Conservation (phyloP, 2,329 filamentous ascomycete genomes). For the Biscogniauxia marginata region DNA sequence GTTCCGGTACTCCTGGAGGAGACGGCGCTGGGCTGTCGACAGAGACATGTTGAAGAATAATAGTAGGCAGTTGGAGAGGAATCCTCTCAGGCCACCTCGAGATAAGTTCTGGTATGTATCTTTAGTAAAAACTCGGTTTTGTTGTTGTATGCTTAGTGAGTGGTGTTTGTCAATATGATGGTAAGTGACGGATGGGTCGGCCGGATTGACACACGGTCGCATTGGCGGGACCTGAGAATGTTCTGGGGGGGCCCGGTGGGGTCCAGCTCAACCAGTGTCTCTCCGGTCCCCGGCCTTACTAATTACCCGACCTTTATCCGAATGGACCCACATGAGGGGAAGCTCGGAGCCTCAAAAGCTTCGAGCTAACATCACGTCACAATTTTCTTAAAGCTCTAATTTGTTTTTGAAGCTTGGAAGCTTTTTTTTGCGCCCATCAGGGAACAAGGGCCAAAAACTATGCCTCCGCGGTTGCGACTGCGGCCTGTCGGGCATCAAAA, state of each 20-base stretch:
- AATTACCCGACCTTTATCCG: conserved; percentile 17
- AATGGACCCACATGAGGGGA: conserved; percentile 2
- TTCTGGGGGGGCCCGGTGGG: no score
- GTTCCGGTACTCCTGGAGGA: conserved; percentile 94
- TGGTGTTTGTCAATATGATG: no score
- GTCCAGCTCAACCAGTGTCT: no score
- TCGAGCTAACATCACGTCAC: no score
- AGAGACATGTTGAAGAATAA: conserved; percentile 54
- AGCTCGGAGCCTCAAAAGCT: conserved; percentile 6
- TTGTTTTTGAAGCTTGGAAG: background rate
- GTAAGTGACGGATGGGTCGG: no score
- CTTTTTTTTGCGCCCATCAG: background rate
- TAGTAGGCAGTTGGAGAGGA: background rate
- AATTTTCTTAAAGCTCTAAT: conserved; percentile 10
- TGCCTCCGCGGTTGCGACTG: conserved; percentile 33
- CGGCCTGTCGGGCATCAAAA: conserved; percentile 24
- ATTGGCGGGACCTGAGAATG: no score
- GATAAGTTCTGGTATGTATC: background rate
- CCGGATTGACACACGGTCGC: no score
- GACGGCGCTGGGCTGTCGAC: conserved; percentile 69
- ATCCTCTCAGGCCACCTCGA: background rate
- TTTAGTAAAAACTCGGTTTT: no score
- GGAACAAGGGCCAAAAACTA: conserved; percentile 22
- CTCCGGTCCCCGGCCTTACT: no score
- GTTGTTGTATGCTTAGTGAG: no score